A percentile compares a stretch with the other conserved stretches of the same genome.
phyloP scores from a whole-genome alignment of 805 yeast species.

The Naumovozyma dairenensis region DNA sequence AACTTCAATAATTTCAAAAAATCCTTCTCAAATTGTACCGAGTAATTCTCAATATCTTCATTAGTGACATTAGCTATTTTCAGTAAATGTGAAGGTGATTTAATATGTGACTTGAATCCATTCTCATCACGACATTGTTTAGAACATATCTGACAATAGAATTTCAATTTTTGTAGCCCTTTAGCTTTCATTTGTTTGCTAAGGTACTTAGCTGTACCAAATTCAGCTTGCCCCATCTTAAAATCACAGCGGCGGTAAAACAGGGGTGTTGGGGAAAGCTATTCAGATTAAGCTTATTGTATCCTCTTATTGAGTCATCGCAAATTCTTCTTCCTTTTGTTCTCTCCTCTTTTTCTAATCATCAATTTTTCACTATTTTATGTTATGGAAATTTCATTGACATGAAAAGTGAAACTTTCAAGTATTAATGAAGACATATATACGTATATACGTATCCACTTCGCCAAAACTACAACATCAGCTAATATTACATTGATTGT shows the following conservation, averaged over 20 bases:
- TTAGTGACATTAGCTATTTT: slow-evolving; percentile 42
- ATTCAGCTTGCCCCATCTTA: slow-evolving; percentile 44
- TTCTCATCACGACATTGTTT: slow-evolving; percentile 95
- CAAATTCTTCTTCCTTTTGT: slow-evolving; percentile 14
- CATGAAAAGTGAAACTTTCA: too few species aligned
- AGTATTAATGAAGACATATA: too few species aligned
- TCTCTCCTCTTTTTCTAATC: background rate
- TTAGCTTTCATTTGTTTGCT: slow-evolving; percentile 69
- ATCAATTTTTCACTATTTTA: too few species aligned
- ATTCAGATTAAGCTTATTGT: too few species aligned
- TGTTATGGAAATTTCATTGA: too few species aligned
- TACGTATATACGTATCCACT: too few species aligned
- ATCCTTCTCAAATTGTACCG: slow-evolving; percentile 48
- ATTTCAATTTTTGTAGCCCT: slow-evolving; percentile 78
- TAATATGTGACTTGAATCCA: slow-evolving; percentile 86
- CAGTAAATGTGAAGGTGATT: slow-evolving; percentile 66
- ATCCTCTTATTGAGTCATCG: too few species aligned
- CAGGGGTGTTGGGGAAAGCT: too few species aligned
- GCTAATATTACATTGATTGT: too few species aligned
- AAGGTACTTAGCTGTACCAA: slow-evolving; percentile 58
- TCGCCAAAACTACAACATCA: too few species aligned
- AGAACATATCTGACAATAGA: slow-evolving; percentile 84
- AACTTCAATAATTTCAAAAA: slow-evolving; percentile 54
- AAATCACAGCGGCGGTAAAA: too few species aligned
- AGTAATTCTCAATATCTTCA: slow-evolving; percentile 46